Evolutionary conservation across 805 yeast genomes (phyloP).

Genomic region (Isabelozyma rhagii): DNA sequence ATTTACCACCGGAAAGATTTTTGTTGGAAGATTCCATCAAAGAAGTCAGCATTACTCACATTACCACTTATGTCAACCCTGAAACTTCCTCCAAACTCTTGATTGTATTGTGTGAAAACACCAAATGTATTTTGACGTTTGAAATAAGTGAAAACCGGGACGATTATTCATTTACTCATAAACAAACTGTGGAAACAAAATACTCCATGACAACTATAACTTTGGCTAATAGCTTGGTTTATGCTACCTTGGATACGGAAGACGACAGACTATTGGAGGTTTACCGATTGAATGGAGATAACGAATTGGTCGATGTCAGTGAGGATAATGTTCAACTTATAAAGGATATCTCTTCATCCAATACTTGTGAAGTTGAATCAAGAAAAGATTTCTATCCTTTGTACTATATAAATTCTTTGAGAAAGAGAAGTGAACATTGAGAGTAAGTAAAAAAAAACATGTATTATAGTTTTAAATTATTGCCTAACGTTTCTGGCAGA

Average conservation of each 20-base stretch:
- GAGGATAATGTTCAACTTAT: slow-evolving; percentile 11
- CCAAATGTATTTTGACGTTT: slow-evolving; percentile 42
- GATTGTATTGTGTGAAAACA: slow-evolving; percentile 51
- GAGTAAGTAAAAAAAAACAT: slow-evolving; percentile 1
- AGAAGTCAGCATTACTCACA: slow-evolving; percentile 53
- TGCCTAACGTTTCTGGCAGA: background rate
- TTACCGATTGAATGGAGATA: slow-evolving; percentile 16
- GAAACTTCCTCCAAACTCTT: slow-evolving; percentile 21
- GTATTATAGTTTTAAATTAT: background rate
- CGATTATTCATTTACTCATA: slow-evolving; percentile 22
- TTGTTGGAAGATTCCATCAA: slow-evolving; percentile 47
- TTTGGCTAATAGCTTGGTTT: slow-evolving; percentile 13
- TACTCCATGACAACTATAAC: slow-evolving; percentile 27
- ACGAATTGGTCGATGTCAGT: slow-evolving; percentile 12
- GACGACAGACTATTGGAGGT: slow-evolving; percentile 21
- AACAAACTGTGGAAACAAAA: slow-evolving; percentile 24
- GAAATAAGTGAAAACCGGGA: slow-evolving; percentile 15
- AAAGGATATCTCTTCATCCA: slow-evolving; percentile 18
- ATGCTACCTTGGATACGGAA: slow-evolving; percentile 32
- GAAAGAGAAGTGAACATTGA: slow-evolving; percentile 63
- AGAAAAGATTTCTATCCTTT: slow-evolving; percentile 45
- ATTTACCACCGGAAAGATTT: slow-evolving; percentile 64
- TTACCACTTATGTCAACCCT: slow-evolving; percentile 26
- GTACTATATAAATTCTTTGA: slow-evolving; percentile 46
- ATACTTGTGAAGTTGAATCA: slow-evolving; percentile 30